A percentile compares a stretch with the other conserved stretches of the same genome.
These are phyloP conservation scores for Pyricularia grisea DNA, from an alignment of 2,329 filamentous ascomycete genomes.

Conservation along the genomic window DNA sequence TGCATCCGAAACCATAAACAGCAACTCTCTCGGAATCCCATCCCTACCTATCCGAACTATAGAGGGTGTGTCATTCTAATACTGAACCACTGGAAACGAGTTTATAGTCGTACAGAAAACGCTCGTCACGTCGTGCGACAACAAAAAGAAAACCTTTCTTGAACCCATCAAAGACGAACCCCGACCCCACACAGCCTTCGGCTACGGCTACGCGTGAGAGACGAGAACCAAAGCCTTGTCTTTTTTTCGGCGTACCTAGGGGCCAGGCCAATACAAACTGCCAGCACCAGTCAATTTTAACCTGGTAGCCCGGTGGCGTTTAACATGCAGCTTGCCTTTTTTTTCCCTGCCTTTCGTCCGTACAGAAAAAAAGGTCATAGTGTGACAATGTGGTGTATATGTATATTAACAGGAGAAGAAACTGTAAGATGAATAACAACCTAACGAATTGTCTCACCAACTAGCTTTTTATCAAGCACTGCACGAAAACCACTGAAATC, in stretches of 20 bases:
- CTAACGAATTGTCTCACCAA: neutral
- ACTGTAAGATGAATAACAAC: neutral
- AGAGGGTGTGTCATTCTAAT: neutral
- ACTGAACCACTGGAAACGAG: neutral
- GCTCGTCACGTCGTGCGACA: neutral
- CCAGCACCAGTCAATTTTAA: neutral
- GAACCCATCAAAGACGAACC: neutral
- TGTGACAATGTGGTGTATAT: no score
- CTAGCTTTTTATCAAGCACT: neutral
- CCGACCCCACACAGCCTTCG: neutral
- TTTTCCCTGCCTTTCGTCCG: neutral
- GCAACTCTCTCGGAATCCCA: neutral
- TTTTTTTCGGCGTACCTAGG: neutral
- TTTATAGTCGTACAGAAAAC: neutral
- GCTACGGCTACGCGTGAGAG: neutral
- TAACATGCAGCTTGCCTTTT: neutral
- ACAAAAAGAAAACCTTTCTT: neutral
- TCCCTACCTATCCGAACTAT: neutral
- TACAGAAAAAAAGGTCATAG: neutral
- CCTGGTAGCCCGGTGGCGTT: neutral
- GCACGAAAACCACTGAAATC: neutral
- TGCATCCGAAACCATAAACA: neutral
- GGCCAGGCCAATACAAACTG: no score
- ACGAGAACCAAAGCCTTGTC: neutral
- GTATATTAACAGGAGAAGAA: neutral